phyloP scores from a whole-genome alignment of 176 grass and related monocot species.

The Typha latifolia region DNA sequence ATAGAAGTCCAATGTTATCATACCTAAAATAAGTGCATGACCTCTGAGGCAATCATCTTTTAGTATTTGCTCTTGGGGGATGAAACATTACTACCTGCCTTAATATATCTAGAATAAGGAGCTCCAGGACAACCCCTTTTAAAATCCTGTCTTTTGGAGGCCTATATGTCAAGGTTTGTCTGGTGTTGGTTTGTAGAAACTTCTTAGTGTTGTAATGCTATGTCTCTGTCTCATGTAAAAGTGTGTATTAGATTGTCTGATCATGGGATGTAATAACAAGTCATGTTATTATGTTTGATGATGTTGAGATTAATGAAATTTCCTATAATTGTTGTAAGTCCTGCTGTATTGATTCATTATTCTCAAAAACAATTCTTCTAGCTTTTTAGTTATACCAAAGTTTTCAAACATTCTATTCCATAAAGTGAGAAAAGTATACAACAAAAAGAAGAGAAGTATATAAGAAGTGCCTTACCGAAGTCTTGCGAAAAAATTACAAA shows the following conservation, averaged over 20 bases:
- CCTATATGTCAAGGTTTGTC: background rate
- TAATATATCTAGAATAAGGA: background rate
- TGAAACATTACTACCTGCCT: background rate
- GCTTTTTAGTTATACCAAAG: background rate
- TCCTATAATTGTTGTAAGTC: background rate
- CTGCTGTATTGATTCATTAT: background rate
- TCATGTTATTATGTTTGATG: too few relatives aligned
- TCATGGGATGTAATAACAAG: too few relatives aligned
- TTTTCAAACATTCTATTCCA: background rate
- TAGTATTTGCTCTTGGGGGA: background rate
- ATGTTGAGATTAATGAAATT: too few relatives aligned
- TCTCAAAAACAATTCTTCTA: background rate
- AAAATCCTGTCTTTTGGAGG: background rate
- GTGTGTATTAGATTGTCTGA: too few relatives aligned
- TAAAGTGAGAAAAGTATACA: background rate
- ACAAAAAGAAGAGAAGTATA: too few relatives aligned
- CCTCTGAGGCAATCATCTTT: background rate
- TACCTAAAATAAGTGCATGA: background rate
- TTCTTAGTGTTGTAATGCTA: background rate
- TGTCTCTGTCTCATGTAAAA: too few relatives aligned
- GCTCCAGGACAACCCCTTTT: background rate
- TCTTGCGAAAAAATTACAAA: background rate
- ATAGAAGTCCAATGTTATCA: too few relatives aligned
- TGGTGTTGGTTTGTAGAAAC: background rate
- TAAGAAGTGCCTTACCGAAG: background rate